Percentiles rank a stretch among this genome's conserved stretches.
Conservation (phyloP, 2,329 filamentous ascomycete genomes). For the Magnaporthales sp. region DNA sequence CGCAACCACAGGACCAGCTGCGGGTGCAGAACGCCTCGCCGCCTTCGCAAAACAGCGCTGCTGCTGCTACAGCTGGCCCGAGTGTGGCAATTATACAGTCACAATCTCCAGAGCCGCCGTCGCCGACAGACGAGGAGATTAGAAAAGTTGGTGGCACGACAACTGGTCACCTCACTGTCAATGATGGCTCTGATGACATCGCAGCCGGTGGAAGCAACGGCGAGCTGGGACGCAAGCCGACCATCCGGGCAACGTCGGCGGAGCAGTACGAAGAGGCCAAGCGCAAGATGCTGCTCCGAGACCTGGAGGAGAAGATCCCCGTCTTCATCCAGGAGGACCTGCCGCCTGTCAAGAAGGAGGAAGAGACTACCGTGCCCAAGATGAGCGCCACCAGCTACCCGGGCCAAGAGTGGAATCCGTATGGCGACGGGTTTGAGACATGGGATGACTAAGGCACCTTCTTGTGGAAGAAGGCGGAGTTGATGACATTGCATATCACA, state of each 20-base stretch:
- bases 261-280: constrained; percentile 32
- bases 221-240: constrained; percentile 15
- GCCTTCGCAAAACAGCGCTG: background rate
- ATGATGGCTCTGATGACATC: constrained; percentile 5
- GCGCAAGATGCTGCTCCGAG: constrained; percentile 31
- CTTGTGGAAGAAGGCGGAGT: background rate
- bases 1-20: background rate
- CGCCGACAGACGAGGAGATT: constrained; percentile 28
- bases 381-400: constrained; percentile 64
- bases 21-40: background rate
- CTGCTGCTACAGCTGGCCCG: background rate
- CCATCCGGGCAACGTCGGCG: constrained; percentile 18
- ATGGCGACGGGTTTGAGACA: constrained; percentile 20
- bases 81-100: background rate
- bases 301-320: constrained; percentile 47
- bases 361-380: constrained; percentile 37
- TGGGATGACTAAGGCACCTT: constrained; percentile 20
- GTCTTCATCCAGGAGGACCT: constrained; percentile 22
- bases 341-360: constrained; percentile 17
- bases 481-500: background rate
- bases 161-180: background rate
- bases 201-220: constrained; percentile 7
- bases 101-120: constrained; percentile 11
- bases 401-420: constrained; percentile 62
- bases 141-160: background rate